phyloP scores from a whole-genome alignment of 345 rosid species.

The Moricandia moricandioides region DNA sequence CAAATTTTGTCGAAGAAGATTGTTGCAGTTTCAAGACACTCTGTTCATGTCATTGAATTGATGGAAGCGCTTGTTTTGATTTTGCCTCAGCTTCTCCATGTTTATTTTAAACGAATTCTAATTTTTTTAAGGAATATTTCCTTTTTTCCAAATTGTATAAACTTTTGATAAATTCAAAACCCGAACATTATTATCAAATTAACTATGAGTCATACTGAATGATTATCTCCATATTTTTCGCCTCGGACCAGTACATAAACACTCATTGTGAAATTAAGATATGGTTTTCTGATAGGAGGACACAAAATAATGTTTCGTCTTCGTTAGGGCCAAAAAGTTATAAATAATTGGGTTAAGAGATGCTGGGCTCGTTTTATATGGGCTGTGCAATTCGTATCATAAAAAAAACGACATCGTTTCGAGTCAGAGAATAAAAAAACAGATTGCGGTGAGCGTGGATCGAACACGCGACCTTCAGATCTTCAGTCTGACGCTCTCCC shows the following conservation, averaged over 20 bases:
- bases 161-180: background rate
- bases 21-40: background rate
- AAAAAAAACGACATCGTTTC: background rate
- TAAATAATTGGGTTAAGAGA: background rate
- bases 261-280: background rate
- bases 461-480: conserved; percentile 99
- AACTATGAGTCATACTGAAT: too few relatives aligned
- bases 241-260: background rate
- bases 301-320: too few relatives aligned
- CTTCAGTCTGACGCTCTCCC: conserved; percentile 99
- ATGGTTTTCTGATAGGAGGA: background rate
- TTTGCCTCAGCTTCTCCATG: background rate
- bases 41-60: background rate
- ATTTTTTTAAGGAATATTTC: background rate
- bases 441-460: conserved; percentile 86
- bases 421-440: background rate
- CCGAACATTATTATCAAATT: too few relatives aligned
- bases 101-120: background rate
- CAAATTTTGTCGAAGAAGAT: conserved; percentile 1
- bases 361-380: background rate
- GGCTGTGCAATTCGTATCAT: background rate
- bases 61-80: background rate
- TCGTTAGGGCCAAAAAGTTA: background rate
- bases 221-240: background rate
- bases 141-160: background rate